phyloP scores from a whole-genome alignment of 2,329 filamentous ascomycete genomes.

The Coniochaeta sp. region DNA sequence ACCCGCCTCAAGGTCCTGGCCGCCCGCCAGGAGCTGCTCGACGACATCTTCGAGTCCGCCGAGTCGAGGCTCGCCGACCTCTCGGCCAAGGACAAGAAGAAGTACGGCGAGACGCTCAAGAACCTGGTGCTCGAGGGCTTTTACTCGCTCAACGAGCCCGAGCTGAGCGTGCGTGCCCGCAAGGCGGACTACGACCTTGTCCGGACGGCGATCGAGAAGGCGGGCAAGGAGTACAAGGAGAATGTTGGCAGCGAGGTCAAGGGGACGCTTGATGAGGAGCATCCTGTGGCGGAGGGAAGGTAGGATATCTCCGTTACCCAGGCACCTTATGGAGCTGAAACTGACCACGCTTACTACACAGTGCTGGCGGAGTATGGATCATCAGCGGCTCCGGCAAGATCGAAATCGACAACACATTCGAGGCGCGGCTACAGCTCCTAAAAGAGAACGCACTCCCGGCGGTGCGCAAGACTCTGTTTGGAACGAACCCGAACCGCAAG shows the following conservation, averaged over 20 bases:
- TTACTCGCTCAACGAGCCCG: constrained; percentile 78
- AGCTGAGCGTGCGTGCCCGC: constrained; percentile 66
- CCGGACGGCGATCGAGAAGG: constrained; percentile 71
- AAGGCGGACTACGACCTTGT: constrained; percentile 72
- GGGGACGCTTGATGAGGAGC: constrained; percentile 68
- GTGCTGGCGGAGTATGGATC: constrained; percentile 76
- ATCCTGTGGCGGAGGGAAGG: constrained; percentile 75
- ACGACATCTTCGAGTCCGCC: constrained; percentile 80
- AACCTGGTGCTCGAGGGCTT: constrained; percentile 81
- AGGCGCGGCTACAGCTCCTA: constrained; percentile 79
- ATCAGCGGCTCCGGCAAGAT: constrained; percentile 86
- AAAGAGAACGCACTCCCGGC: constrained; percentile 79
- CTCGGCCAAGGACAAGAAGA: constrained; percentile 59
- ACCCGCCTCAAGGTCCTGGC: constrained; percentile 82
- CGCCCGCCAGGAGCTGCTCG: constrained; percentile 83
- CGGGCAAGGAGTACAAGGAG: constrained; percentile 77
- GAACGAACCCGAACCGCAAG: constrained; percentile 89
- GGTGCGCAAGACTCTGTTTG: constrained; percentile 81
- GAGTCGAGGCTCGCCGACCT: constrained; percentile 60
- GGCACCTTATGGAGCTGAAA: neutral
- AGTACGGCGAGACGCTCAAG: constrained; percentile 72
- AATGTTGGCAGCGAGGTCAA: constrained; percentile 62
- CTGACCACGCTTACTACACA: constrained; percentile 31
- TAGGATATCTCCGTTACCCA: constrained; percentile 40
- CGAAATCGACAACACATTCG: constrained; percentile 97